These are phyloP conservation scores for Pisolithus sp. DNA, from an alignment of 768 basidiomycete species.

Conservation along the genomic window DNA sequence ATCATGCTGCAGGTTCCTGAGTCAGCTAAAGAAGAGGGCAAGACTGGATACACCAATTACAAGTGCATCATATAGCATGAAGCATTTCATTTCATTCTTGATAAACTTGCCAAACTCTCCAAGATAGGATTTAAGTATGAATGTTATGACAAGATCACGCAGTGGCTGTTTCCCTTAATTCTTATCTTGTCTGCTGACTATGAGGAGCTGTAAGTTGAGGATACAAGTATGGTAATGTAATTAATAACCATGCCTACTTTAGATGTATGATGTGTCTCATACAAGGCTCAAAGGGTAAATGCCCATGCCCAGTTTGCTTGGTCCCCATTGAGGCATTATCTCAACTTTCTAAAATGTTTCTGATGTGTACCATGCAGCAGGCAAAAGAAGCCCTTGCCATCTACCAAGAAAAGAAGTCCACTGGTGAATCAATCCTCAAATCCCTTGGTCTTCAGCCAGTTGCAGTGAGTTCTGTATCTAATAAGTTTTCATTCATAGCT, in stretches of 20 bases:
- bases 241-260: conserved; percentile 23
- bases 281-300: too few relatives aligned
- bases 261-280: neutral
- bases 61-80: conserved; percentile 33
- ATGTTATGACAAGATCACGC: conserved; percentile 26
- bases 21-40: conserved; percentile 23
- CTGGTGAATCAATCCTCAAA: too few relatives aligned
- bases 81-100: conserved; percentile 23
- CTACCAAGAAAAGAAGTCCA: too few relatives aligned
- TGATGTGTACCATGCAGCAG: too few relatives aligned
- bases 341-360: too few relatives aligned
- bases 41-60: conserved; percentile 23
- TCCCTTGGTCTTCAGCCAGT: too few relatives aligned
- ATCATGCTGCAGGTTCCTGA: neutral
- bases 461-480: too few relatives aligned
- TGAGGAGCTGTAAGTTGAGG: conserved; percentile 36
- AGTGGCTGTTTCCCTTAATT: conserved; percentile 25
- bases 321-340: too few relatives aligned
- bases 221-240: neutral
- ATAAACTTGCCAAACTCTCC: conserved; percentile 13
- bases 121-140: conserved; percentile 14
- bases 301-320: too few relatives aligned
- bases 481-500: too few relatives aligned
- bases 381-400: too few relatives aligned
- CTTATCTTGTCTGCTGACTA: conserved; percentile 36